phyloP scores from a whole-genome alignment of 2,329 filamentous ascomycete species.

The Colletotrichum lini region DNA sequence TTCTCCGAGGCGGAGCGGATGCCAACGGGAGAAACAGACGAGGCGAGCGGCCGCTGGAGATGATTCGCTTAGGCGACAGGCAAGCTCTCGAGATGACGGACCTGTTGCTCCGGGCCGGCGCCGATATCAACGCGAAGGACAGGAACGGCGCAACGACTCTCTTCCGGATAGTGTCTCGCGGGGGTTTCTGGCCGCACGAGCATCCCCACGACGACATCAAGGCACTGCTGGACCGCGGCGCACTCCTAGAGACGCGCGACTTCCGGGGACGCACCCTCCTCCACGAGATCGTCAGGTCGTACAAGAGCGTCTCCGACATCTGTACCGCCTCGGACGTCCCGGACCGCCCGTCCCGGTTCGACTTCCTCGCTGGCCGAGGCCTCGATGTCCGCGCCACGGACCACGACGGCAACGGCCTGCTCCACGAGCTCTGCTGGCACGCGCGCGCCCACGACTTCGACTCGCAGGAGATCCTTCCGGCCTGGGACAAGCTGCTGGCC shows the following conservation, averaged over 20 bases:
- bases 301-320: neutral
- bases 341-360: neutral
- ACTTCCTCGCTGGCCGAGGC: slow-evolving; percentile 29
- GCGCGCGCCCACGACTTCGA: neutral
- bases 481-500: slow-evolving; percentile 41
- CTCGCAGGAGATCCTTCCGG: neutral
- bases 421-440: slow-evolving; percentile 43
- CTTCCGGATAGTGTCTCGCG: slow-evolving; percentile 26
- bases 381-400: slow-evolving; percentile 43
- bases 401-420: slow-evolving; percentile 43
- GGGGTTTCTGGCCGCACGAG: neutral
- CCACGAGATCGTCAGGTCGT: slow-evolving; percentile 37
- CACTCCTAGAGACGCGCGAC: slow-evolving; percentile 38
- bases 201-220: slow-evolving; percentile 15
- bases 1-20: slow-evolving; percentile 44
- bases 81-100: neutral
- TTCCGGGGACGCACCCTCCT: slow-evolving; percentile 42
- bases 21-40: slow-evolving; percentile 43
- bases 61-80: neutral
- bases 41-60: slow-evolving; percentile 42
- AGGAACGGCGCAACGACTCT: slow-evolving; percentile 41
- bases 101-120: slow-evolving; percentile 43
- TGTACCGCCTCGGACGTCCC: no score
- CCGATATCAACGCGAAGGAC: slow-evolving; percentile 44
- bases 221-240: slow-evolving; percentile 41